Evolutionary conservation across 2,329 filamentous ascomycete species (phyloP), one percentile per base, ranked within the genome.

Genomic region (Neurospora sp.): DNA sequence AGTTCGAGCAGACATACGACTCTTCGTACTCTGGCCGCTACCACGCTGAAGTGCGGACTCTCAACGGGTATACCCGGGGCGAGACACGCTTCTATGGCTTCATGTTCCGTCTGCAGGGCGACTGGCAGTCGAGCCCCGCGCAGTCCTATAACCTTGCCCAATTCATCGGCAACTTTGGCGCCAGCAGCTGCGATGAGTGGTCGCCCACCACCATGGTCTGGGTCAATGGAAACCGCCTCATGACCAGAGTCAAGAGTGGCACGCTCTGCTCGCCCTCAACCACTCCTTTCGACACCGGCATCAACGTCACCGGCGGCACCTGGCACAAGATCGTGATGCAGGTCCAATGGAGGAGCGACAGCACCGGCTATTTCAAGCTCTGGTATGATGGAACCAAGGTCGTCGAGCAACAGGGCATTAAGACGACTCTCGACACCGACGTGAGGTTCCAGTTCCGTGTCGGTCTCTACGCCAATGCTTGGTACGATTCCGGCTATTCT

Each of bases 181-280:
- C 80, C 71, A 77, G 80, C 3, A 77, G 78, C 66, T 83, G 83
- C 69, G 81, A 85, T 71, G 79, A 81, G 69, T 85, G 77, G 73
- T 84, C 85, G 82, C 83, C 83, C 0, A 79, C 79, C 17, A 81
- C 78, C 69, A 84, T 85, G 83, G 71, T 86, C 52, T 85, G 81
- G 80, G 72, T 85, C 68, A 74, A 77, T 38, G 82, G 81, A 8
- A 74, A 82, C 74, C 78, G 82, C 77, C 80, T 85, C 6, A 75
- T 76, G 19, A 79, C 81, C 3, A 80, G 84, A 11, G 76, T 83
- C 65, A 83, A 83, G 73, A 74, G 77, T 69, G 81, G 81, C 57
- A 75, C 76, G 10, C 77, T 82, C 68, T 82, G 80, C 70, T 69
- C 68, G 0, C 81, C 82, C 74, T 67, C 77, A 62, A 80, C 72